Evolutionary conservation across 495 filamentous ascomycete species (phyloP).

Genomic region (Hypoxylon cercidicola): DNA sequence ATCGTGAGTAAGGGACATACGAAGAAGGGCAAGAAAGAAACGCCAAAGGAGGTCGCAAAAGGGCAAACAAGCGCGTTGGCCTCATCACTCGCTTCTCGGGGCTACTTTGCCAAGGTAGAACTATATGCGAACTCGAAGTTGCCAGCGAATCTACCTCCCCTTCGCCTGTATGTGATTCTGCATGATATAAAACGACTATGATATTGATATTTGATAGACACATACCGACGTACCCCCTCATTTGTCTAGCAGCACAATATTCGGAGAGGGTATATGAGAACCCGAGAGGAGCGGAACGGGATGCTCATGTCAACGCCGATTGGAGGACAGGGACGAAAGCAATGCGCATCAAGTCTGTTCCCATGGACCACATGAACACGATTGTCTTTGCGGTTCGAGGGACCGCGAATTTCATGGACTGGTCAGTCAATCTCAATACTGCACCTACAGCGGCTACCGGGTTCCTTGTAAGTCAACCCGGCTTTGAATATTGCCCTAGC

Average conservation of each 20-base stretch:
- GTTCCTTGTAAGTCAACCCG: slow-evolving; percentile 65
- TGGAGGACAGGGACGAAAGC: slow-evolving; percentile 80
- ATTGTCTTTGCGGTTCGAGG: slow-evolving; percentile 85
- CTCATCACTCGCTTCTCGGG: slow-evolving; percentile 54
- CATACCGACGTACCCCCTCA: slow-evolving; percentile 73
- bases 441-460: slow-evolving; percentile 68
- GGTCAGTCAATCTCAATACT: slow-evolving; percentile 80
- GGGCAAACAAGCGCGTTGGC: slow-evolving; percentile 52
- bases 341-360: slow-evolving; percentile 81
- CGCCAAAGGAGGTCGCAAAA: slow-evolving; percentile 43
- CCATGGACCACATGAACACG: slow-evolving; percentile 77
- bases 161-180: slow-evolving; percentile 67
- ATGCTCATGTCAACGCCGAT: slow-evolving; percentile 73
- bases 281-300: slow-evolving; percentile 65
- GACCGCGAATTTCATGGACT: slow-evolving; percentile 81
- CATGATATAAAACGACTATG: neutral
- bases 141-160: slow-evolving; percentile 69
- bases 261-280: slow-evolving; percentile 76
- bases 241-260: slow-evolving; percentile 79
- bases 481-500: neutral
- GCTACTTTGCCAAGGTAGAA: slow-evolving; percentile 80
- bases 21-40: slow-evolving; percentile 46
- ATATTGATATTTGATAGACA: slow-evolving; percentile 56
- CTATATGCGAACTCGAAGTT: slow-evolving; percentile 81
- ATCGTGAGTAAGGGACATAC: slow-evolving; percentile 33